Base-by-base conservation (phyloP, 352 stramenopile species). In the Stephanocyclus meneghinianus region DNA sequence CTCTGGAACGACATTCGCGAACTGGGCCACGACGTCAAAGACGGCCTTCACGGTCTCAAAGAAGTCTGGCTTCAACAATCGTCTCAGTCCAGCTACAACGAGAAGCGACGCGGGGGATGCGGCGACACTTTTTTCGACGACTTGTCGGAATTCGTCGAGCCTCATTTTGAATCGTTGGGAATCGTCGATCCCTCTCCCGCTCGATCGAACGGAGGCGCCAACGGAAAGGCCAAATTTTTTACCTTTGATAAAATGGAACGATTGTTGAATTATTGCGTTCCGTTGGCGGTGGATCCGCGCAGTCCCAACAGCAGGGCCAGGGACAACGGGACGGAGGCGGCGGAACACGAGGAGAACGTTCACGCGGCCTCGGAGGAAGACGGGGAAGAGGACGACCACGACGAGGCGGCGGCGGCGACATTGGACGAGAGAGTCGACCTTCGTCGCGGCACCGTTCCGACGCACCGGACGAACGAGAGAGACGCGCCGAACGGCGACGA, bases 221-320 rank as follows among this genome's bases (percentile, higher is more conserved):
- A 32, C 1, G 47, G 42, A 16, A 21, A 53, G 9, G 32, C 37
- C 51, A 47, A 65, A 48, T 47, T 65, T 26, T 74, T 74, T 35
- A 74, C 66, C 6, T 74, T 74, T 47, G 66, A 74, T 26, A 74
- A 74, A 35, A 50, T 74, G 3, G 66, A 74, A 44, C 55, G 55
- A 18, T 47, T 74, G 13, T 47, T 74, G 18, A 74, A 66, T 32
- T 65, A 65, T 30, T 74, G 66, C 32, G 66, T 74, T 30, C 66
- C 66, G 2, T 16, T 74, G 7, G 21, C 18, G 37, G 66, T 74
- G 2, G 66, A 74, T 74, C 66, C 66, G 16, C 51, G 66, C 9
- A 74, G 66, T 74, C 66, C 66, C 10, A 64, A 65, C 2, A 59
- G 15, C 29, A n/a, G 66, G 6, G 66, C n/a, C 4, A 37, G 66